Evolutionary conservation across 257 asterid genomes (phyloP), one percentile per base, ranked within the genome.

Genomic region (Phtheirospermum japonicum): DNA sequence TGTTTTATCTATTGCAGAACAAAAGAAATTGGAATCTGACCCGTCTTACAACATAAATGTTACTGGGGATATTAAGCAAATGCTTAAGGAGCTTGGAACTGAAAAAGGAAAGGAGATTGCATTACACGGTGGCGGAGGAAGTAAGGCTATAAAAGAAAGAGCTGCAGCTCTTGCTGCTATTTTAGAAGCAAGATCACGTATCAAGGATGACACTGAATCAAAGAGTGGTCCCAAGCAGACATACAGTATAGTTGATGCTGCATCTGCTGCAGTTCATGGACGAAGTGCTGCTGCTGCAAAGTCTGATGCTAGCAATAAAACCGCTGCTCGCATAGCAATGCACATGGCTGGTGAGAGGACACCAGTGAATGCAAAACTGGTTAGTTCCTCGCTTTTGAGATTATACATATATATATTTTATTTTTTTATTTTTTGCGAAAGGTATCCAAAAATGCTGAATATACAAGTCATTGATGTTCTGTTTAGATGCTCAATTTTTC

Each of bases 181-280:
- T 77, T 80, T 89, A 78, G 94, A 84, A 49, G 94, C 99, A 69
- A 87, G 99, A 72, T 79, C 94, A 46, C 95, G 87, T 31, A 85
- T 93, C 72, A 89, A 93, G 80, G 95, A 89, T 53, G 90, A 86
- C 10, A 7, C 61, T 18, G 85, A 64, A 52, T 68, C 82, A 28
- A 75, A 75, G 53, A 73, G 65, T 57, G 87, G 78, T 39, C 75
- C 82, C 9, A 87, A 80, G 79, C 95, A 83, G 78, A 65, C 81
- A 56, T 87, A 70, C 79, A 93, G 99, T 80, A 74, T 93, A 63
- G 99, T 89, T 31, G 99, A 93, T 81, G 97, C 97, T 67, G 99
- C 99, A 61, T 89, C 97, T 61, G 99, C 99, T 73, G 78, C 97
- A 71, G 92, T 93, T 75, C 95, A 85, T 70, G 99, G 99, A 71